phyloP scores from a whole-genome alignment of 306 rosid species.

The Cucumis hystrix region DNA sequence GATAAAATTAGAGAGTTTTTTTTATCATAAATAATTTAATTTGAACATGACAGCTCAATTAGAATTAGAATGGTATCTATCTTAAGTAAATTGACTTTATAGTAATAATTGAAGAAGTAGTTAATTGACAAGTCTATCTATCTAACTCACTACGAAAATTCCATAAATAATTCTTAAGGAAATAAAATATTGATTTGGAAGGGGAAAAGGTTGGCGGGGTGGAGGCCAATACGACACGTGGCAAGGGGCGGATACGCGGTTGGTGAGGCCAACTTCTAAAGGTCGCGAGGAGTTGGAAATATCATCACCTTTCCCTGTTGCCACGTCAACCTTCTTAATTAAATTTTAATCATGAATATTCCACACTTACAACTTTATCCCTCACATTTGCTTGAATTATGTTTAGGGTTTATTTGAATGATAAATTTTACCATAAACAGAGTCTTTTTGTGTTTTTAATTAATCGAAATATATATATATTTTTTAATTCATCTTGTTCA shows the following conservation, averaged over 20 bases:
- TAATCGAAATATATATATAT: no score
- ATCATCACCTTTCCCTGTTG: neutral
- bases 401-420: no score
- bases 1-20: neutral
- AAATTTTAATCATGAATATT: neutral
- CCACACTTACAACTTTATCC: neutral
- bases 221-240: neutral
- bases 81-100: neutral
- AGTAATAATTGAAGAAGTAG: neutral
- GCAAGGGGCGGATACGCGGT: neutral
- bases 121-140: neutral
- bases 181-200: neutral
- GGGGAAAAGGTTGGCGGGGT: neutral
- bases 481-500: no score
- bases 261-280: neutral
- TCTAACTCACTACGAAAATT: no score
- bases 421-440: no score
- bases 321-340: neutral
- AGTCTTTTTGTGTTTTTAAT: no score
- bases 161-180: neutral
- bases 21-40: neutral
- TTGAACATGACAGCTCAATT: no score
- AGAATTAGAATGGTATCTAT: neutral
- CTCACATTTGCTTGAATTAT: neutral
- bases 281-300: neutral